These are phyloP conservation scores for Podospora pseudocomata DNA, from an alignment of 495 filamentous ascomycete species.

Conservation along the genomic window DNA sequence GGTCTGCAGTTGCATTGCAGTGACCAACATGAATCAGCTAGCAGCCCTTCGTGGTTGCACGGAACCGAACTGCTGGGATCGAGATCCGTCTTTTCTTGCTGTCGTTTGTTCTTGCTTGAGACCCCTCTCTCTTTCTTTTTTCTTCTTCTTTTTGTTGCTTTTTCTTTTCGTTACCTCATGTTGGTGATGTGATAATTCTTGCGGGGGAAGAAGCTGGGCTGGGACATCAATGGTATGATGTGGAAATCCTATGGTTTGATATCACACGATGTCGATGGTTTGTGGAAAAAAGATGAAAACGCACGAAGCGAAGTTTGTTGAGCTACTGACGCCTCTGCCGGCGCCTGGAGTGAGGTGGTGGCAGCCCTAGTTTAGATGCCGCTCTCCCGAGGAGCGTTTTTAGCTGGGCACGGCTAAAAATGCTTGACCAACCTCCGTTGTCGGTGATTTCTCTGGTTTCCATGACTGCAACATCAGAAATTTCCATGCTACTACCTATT, in stretches of 20 bases:
- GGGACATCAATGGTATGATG: not conserved
- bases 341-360: not conserved
- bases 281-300: not conserved
- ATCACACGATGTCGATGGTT: not conserved
- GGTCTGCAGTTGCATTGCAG: not conserved
- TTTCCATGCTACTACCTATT: not conserved
- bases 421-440: not conserved
- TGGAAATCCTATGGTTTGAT: not conserved
- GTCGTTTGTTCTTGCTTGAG: not conserved
- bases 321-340: not conserved
- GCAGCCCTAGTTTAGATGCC: not conserved
- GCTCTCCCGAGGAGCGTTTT: not conserved
- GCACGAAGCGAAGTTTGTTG: not conserved
- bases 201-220: not conserved
- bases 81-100: not conserved
- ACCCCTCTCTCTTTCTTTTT: not conserved
- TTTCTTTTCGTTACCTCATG: not conserved
- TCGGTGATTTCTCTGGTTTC: not conserved
- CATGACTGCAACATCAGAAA: not conserved
- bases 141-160: not conserved
- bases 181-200: not conserved
- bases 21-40: not conserved
- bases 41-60: not conserved
- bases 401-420: not conserved
- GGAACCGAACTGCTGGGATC: not conserved